A percentile compares a stretch with the other conserved stretches of the same genome.
These are phyloP conservation scores for Penicillium capsulatum DNA, from an alignment of 2,329 filamentous ascomycete species.

Conservation along the genomic window DNA sequence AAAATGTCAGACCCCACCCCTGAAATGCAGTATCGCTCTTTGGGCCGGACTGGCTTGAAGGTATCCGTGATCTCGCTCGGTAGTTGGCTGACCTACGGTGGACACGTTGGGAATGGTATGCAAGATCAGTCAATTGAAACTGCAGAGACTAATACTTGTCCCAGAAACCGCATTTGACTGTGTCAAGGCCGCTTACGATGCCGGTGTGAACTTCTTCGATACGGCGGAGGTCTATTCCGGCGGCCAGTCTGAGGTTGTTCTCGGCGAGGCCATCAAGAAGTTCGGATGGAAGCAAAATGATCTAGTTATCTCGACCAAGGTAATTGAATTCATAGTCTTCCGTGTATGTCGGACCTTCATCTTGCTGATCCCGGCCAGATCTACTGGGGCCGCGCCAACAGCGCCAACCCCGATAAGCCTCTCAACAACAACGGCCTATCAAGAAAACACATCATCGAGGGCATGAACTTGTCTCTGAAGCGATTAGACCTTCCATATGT, in stretches of 20 bases:
- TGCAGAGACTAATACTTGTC: not conserved
- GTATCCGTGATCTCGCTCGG: slow-evolving; percentile 69
- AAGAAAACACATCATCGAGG: slow-evolving; percentile 67
- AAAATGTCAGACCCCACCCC: slow-evolving; percentile 22
- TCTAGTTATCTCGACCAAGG: slow-evolving; percentile 56
- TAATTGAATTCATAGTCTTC: slow-evolving; percentile 12
- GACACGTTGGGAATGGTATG: slow-evolving; percentile 63
- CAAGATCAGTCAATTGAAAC: too few relatives aligned
- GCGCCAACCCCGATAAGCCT: slow-evolving; percentile 56
- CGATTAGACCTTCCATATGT: slow-evolving; percentile 64
- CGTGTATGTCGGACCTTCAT: too few relatives aligned
- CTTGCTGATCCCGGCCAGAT: too few relatives aligned
- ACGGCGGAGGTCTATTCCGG: slow-evolving; percentile 52
- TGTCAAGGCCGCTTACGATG: slow-evolving; percentile 53
- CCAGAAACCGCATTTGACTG: slow-evolving; percentile 37
- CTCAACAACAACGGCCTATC: slow-evolving; percentile 66
- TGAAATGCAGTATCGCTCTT: slow-evolving; percentile 58
- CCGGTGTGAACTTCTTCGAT: slow-evolving; percentile 56
- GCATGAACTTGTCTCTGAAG: slow-evolving; percentile 56
- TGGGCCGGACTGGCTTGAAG: slow-evolving; percentile 67
- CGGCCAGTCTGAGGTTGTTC: slow-evolving; percentile 53
- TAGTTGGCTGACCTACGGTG: slow-evolving; percentile 64
- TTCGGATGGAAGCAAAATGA: slow-evolving; percentile 56
- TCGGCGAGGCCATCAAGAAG: slow-evolving; percentile 55
- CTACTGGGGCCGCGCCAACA: slow-evolving; percentile 60